Conservation (phyloP, 805 yeast species). For the Kuraishia borneana region DNA sequence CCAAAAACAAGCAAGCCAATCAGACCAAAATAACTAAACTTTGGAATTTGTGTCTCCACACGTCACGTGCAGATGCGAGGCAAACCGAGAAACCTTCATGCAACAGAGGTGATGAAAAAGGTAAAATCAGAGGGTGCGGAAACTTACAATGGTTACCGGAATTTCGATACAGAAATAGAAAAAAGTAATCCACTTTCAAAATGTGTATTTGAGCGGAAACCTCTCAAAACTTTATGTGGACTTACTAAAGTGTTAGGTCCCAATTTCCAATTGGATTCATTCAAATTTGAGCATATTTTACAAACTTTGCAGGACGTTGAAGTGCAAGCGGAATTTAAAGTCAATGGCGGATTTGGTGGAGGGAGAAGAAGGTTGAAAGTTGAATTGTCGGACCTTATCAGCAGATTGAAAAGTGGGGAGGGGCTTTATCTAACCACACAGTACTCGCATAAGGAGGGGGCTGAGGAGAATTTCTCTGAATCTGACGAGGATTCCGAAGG, state of each 20-base stretch:
- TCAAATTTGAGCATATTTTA: constrained; percentile 23
- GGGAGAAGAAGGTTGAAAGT: constrained; percentile 43
- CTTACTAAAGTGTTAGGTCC: constrained; percentile 7
- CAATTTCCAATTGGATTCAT: constrained; percentile 19
- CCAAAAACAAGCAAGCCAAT: too few species aligned
- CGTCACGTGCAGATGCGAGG: too few species aligned
- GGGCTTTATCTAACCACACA: constrained; percentile 60
- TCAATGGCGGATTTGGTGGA: constrained; percentile 56
- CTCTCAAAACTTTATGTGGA: constrained; percentile 27
- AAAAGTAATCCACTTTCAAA: too few species aligned
- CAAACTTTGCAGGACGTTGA: constrained; percentile 18
- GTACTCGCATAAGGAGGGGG: constrained; percentile 34
- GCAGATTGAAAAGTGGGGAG: constrained; percentile 26
- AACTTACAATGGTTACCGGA: too few species aligned
- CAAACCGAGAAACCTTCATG: too few species aligned
- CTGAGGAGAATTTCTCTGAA: constrained; percentile 18
- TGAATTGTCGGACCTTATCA: constrained; percentile 37
- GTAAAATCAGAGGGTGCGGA: too few species aligned
- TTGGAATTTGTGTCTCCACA: too few species aligned
- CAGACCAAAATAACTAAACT: too few species aligned
- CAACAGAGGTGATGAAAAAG: too few species aligned
- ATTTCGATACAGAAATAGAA: too few species aligned
- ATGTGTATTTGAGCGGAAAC: constrained; percentile 32
- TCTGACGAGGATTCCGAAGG: constrained; percentile 20
- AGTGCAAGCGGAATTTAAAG: constrained; percentile 49